phyloP scores from a whole-genome alignment of 2,329 filamentous ascomycete species.

The Chaetomiaceae sp. region DNA sequence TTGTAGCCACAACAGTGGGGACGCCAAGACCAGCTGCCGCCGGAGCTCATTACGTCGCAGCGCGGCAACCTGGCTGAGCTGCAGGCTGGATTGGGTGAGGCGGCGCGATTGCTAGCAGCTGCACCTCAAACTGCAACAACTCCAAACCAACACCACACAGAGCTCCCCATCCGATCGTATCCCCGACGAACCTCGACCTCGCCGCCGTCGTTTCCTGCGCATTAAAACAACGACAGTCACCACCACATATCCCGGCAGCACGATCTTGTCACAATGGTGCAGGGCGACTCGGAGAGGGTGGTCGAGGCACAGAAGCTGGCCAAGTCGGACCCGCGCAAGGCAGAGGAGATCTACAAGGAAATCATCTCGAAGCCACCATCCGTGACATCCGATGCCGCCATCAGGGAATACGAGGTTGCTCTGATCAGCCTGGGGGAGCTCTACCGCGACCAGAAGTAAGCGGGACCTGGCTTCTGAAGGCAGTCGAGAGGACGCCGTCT shows the following conservation, averaged over 20 bases:
- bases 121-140: too few species aligned
- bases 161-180: too few species aligned
- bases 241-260: slow-evolving; percentile 5
- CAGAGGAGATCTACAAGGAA: slow-evolving; percentile 83
- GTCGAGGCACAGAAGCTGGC: slow-evolving; percentile 82
- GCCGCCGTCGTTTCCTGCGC: neutral
- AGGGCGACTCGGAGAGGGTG: slow-evolving; percentile 62
- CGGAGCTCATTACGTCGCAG: slow-evolving; percentile 26
- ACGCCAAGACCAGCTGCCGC: slow-evolving; percentile 18
- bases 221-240: slow-evolving; percentile 10
- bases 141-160: too few species aligned
- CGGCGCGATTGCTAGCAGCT: neutral
- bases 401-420: slow-evolving; percentile 87
- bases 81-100: too few species aligned
- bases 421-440: slow-evolving; percentile 86
- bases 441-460: slow-evolving; percentile 82
- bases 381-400: slow-evolving; percentile 74
- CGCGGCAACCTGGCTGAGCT: slow-evolving; percentile 27
- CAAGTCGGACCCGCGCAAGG: slow-evolving; percentile 76
- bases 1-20: slow-evolving; percentile 12
- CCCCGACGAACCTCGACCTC: too few species aligned
- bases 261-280: slow-evolving; percentile 43
- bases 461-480: slow-evolving; percentile 18
- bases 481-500: neutral
- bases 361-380: slow-evolving; percentile 82